Conservation (phyloP, 257 asterid genomes). For the Solanum piurae region DNA sequence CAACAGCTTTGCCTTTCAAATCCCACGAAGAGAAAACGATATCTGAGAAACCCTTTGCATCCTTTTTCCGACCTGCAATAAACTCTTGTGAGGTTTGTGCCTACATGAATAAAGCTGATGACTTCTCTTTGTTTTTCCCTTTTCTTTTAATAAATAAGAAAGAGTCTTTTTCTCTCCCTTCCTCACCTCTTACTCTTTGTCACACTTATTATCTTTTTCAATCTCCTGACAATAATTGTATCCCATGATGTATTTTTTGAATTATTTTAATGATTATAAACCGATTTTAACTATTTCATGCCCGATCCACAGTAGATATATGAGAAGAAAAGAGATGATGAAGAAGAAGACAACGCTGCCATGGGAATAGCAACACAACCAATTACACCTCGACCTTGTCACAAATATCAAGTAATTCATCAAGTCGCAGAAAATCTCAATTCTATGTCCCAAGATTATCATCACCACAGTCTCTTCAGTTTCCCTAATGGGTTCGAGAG, state of each 20-base stretch:
- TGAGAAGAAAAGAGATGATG: conserved; percentile 21
- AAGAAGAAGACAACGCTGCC: conserved; percentile 23
- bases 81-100: conserved; percentile 52
- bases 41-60: conserved; percentile 41
- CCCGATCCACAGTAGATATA: background rate
- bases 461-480: conserved; percentile 59
- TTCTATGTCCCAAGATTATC: conserved; percentile 92
- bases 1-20: conserved; percentile 12
- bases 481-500: conserved; percentile 94
- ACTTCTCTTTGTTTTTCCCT: background rate
- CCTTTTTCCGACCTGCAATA: conserved; percentile 31
- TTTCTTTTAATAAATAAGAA: background rate
- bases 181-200: conserved; percentile 13
- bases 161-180: conserved; percentile 22
- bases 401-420: background rate
- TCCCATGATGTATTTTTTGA: background rate
- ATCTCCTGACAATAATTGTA: background rate
- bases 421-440: conserved; percentile 12
- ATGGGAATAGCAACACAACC: conserved; percentile 50
- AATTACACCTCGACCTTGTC: conserved; percentile 5
- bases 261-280: background rate
- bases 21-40: conserved; percentile 79
- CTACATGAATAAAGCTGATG: conserved; percentile 33
- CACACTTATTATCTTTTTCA: conserved; percentile 9
- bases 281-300: background rate